Evolutionary conservation across 2,329 filamentous ascomycete species (phyloP).

Genomic region (Juglanconis oblonga): DNA sequence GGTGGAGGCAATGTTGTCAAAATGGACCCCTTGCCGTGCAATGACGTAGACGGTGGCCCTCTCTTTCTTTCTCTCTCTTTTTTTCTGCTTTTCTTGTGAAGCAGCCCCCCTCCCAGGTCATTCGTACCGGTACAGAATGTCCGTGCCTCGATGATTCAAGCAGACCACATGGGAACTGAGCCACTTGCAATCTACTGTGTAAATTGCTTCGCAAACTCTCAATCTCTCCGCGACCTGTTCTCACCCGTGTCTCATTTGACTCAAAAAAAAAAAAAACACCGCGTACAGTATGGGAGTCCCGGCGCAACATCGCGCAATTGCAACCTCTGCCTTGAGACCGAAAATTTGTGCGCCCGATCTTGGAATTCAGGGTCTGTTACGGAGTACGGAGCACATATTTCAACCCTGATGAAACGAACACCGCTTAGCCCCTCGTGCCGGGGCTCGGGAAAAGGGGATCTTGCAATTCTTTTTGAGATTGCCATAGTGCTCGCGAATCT

Average conservation of each 20-base stretch:
- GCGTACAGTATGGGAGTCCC: background rate
- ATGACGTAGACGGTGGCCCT: slow-evolving; percentile 52
- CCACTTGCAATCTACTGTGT: background rate
- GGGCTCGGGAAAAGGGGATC: no score
- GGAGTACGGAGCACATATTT: no score
- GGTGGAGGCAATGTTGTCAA: no score
- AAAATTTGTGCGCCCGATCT: background rate
- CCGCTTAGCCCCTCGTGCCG: no score
- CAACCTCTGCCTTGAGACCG: background rate
- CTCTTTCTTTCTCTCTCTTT: background rate
- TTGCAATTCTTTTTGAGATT: no score
- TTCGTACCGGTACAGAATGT: no score
- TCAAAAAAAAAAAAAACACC: background rate
- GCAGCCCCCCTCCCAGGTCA: no score
- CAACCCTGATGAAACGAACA: no score
- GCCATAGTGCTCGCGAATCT: background rate
- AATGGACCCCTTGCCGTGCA: no score
- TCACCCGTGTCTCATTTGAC: slow-evolving; percentile 1
- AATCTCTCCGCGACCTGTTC: background rate
- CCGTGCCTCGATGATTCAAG: no score
- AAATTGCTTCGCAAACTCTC: background rate
- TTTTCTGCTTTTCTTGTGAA: background rate
- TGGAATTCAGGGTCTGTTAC: background rate
- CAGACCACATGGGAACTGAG: background rate
- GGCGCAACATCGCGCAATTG: background rate